Conservation (phyloP, 2,329 filamentous ascomycete genomes). For the Furcasterigmium furcatum region DNA sequence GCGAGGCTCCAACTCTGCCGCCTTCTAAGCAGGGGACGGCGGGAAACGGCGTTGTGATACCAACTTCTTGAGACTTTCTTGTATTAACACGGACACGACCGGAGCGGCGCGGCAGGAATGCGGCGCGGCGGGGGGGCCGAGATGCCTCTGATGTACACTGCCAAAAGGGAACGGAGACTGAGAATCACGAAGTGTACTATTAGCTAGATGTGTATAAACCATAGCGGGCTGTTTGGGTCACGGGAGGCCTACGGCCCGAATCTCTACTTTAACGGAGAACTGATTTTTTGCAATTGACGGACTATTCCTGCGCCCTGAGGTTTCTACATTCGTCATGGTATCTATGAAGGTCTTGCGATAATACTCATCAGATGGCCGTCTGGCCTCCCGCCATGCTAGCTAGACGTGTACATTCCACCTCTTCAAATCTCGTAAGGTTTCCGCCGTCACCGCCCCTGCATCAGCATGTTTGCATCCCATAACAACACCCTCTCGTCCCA, state of each 20-base stretch:
- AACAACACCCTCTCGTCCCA: slow-evolving; percentile 92
- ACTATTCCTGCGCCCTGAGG: neutral
- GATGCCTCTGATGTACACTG: too few relatives aligned
- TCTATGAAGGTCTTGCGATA: too few relatives aligned
- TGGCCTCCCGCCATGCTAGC: too few relatives aligned
- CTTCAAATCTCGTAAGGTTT: too few relatives aligned
- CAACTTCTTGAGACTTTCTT: neutral
- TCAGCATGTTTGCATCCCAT: slow-evolving; percentile 74
- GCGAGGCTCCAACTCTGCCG: neutral
- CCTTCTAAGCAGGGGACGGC: slow-evolving; percentile 5
- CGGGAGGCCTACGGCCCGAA: slow-evolving; percentile 1
- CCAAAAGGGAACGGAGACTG: neutral
- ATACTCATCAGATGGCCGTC: too few relatives aligned
- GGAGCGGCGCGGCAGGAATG: too few relatives aligned
- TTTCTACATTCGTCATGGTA: neutral
- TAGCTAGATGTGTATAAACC: neutral
- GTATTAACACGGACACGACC: too few relatives aligned
- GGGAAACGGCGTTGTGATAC: neutral
- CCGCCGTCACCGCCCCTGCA: slow-evolving; percentile 11
- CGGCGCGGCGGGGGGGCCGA: too few relatives aligned
- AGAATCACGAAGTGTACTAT: neutral
- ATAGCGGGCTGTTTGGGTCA: neutral
- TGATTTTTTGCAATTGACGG: neutral
- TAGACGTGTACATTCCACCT: too few relatives aligned
- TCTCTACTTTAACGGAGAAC: slow-evolving; percentile 8